Evolutionary conservation across 495 filamentous ascomycete genomes (phyloP).

Genomic region (Tetracladium setigerum): DNA sequence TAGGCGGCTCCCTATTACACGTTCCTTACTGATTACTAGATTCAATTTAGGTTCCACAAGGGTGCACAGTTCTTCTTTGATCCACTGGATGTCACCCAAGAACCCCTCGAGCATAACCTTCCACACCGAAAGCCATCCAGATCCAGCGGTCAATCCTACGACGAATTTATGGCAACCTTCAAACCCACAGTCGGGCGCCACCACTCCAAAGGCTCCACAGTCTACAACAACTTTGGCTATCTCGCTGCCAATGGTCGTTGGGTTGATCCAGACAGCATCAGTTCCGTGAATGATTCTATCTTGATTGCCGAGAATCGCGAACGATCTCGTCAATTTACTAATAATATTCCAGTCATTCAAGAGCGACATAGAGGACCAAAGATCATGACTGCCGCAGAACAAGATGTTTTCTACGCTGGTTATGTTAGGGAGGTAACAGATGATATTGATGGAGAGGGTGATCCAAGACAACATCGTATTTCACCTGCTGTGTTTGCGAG

Average conservation of each 20-base stretch:
- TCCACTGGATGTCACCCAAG: background rate
- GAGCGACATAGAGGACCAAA: background rate
- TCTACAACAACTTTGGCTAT: conserved; percentile 18
- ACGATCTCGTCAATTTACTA: no score
- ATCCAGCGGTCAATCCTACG: background rate
- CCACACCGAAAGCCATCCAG: background rate
- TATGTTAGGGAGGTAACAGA: conserved; percentile 7
- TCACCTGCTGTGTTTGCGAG: conserved; percentile 13
- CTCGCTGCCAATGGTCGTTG: conserved; percentile 10
- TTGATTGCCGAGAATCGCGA: no score
- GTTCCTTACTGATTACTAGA: background rate
- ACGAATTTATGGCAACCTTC: conserved; percentile 1
- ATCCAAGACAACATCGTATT: conserved; percentile 13
- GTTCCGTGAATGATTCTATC: no score
- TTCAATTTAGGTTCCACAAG: conserved; percentile 1
- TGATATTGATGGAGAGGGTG: conserved; percentile 13
- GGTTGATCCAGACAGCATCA: conserved; percentile 17
- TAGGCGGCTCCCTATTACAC: background rate
- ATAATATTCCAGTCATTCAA: background rate
- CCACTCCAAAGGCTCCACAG: conserved; percentile 14
- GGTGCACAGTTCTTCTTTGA: conserved; percentile 11
- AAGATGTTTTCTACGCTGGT: conserved; percentile 10
- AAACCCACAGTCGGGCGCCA: conserved; percentile 1
- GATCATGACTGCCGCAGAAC: conserved; percentile 1
- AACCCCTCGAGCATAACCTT: background rate